These are phyloP conservation scores for Geopyxis carbonaria DNA, from an alignment of 495 filamentous ascomycete species.

Conservation along the genomic window DNA sequence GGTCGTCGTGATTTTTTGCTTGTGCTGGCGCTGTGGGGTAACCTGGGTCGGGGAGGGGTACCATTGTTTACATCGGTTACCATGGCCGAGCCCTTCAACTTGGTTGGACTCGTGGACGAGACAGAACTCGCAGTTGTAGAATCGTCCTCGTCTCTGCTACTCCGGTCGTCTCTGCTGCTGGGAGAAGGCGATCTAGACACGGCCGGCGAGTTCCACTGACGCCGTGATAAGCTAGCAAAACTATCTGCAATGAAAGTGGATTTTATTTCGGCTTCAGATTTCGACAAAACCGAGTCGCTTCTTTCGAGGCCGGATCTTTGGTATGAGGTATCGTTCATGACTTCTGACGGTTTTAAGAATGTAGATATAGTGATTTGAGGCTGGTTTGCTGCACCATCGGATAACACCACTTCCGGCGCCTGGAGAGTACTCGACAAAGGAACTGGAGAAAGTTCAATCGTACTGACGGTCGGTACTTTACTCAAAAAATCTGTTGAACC, in stretches of 20 bases:
- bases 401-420: no score
- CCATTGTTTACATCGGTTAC: no score
- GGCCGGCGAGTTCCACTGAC: conserved; percentile 20
- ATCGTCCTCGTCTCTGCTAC: conserved; percentile 18
- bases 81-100: conserved; percentile 4
- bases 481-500: no score
- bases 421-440: no score
- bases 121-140: conserved; percentile 22
- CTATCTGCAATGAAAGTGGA: conserved; percentile 10
- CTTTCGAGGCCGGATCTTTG: conserved; percentile 4
- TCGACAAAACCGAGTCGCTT: neutral
- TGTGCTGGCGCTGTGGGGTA: no score
- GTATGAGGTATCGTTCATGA: conserved; percentile 15
- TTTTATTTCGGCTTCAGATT: no score
- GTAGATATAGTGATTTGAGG: conserved; percentile 24
- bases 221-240: conserved; percentile 12
- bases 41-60: no score
- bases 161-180: conserved; percentile 20
- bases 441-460: no score
- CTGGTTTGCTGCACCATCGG: no score
- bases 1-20: no score
- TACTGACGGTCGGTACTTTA: no score
- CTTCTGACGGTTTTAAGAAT: conserved; percentile 18
- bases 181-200: conserved; percentile 24
- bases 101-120: conserved; percentile 18